phyloP scores from a whole-genome alignment of 176 grass and related monocot genomes.

The Ananas comosus region DNA sequence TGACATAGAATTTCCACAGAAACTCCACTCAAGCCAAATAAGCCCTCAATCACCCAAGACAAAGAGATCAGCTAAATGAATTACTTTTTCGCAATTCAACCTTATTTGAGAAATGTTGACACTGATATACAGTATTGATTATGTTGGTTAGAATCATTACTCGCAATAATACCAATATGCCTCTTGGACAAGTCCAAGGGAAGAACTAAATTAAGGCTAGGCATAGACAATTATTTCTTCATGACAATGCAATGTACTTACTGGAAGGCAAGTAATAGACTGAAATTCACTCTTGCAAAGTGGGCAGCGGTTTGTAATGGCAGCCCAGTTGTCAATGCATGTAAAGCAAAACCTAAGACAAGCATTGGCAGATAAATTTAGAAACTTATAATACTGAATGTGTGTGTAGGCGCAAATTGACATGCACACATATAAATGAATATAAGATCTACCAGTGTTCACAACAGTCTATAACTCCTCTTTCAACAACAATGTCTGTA shows the following conservation, averaged over 20 bases:
- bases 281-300: constrained; percentile 83
- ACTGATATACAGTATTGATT: no score
- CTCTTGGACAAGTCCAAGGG: no score
- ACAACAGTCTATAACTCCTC: constrained; percentile 77
- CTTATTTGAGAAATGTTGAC: no score
- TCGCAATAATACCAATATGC: no score
- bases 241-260: constrained; percentile 36
- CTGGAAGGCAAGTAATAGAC: constrained; percentile 57
- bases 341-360: constrained; percentile 81
- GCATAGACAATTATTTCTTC: not conserved
- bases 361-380: not conserved
- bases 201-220: not conserved
- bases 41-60: no score
- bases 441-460: constrained; percentile 54
- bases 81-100: no score
- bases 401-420: not conserved
- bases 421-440: not conserved
- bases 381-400: no score
- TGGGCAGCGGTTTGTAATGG: constrained; percentile 82
- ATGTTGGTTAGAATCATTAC: no score
- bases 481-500: constrained; percentile 58
- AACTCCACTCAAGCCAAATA: no score
- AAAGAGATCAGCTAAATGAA: no score
- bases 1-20: no score
- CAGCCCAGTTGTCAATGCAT: constrained; percentile 93